Evolutionary conservation across 768 basidiomycete genomes (phyloP), one percentile per base, ranked within the genome.

Genomic region (Tricholoma flavovirens): DNA sequence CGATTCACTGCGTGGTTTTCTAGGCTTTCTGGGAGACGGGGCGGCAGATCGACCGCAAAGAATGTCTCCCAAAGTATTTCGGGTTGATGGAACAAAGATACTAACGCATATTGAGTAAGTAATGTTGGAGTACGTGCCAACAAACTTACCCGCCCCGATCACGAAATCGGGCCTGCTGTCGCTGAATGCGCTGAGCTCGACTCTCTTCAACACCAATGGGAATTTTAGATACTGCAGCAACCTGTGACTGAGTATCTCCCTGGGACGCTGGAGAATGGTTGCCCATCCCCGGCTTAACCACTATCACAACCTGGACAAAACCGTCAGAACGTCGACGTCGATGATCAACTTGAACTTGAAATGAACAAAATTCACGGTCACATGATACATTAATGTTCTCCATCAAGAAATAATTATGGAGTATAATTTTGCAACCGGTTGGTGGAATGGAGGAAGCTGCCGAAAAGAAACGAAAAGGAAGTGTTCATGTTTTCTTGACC

Each of bases 121-220:
- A 3, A 48, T 36, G 21, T 32, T 35, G 32, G 40, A 35, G 38
- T 36, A 45, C 2, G 36, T 19, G 22, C 26, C 14, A 26, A 17
- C 19, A 35, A 38, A 71, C 81, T 58, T 29, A 84, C 83, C 84
- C 83, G 56, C 84, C 84, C 53, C 84, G 79, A 68, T 87, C 84
- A 53, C 87, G 78, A 67, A 86, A 84, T 22, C 86, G 75, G 32
- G 84, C 76, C 60, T 87, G 82, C 57, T 83, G 83, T 40, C 85
- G 78, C 63, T 85, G 76, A 14, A 82, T 64, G 43, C 87, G 81
- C 49, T 83, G 71, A 0, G 78, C 77, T 29, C 83, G 76, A 63
- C 87, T 88, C 52, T 83, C 83, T 51, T 83, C 79, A 12, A 82
- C 80, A 63, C 11, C 54, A 6, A 58, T 55, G 8, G 53, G 55